A percentile compares a stretch with the other conserved stretches of the same genome.
phyloP scores from a whole-genome alignment of 2,329 filamentous ascomycete species.

The Anthostomella pinea region DNA sequence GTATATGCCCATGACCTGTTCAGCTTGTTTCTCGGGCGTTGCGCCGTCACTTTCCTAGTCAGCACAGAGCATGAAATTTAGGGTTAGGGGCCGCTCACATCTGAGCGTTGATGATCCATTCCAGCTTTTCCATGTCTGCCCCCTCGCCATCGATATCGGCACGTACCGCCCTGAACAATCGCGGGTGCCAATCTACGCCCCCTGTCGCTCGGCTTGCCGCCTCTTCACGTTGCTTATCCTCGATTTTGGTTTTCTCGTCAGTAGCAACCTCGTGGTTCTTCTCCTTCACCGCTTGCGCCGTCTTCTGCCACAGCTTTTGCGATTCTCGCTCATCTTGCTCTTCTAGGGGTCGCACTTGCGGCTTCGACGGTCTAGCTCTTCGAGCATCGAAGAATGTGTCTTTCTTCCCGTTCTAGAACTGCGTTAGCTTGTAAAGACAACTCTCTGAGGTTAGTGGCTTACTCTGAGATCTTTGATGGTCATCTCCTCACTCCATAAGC shows the following conservation, averaged over 20 bases:
- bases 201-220: conserved; percentile 76
- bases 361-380: conserved; percentile 71
- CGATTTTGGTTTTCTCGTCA: conserved; percentile 93
- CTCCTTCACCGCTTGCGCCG: conserved; percentile 76
- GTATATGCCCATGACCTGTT: conserved; percentile 84
- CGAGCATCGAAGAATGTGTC: conserved; percentile 87
- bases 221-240: conserved; percentile 87
- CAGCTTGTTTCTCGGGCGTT: conserved; percentile 65
- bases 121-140: conserved; percentile 82
- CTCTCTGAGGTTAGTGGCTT: conserved; percentile 31
- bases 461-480: conserved; percentile 79
- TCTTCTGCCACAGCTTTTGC: conserved; percentile 80
- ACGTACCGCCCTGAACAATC: conserved; percentile 74
- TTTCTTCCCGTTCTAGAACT: conserved; percentile 74
- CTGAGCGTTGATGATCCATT: conserved; percentile 89
- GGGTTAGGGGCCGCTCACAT: conserved; percentile 55
- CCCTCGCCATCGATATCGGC: conserved; percentile 69
- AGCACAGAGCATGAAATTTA: conserved; percentile 2
- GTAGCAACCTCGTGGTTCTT: conserved; percentile 87
- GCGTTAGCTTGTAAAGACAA: conserved; percentile 12
- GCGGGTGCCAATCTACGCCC: conserved; percentile 82
- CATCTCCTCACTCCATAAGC: conserved; percentile 95
- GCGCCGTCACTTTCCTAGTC: conserved; percentile 46
- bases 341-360: conserved; percentile 69
- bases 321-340: conserved; percentile 92